These are phyloP conservation scores for Naegleria fowleri DNA, from an alignment of 208 protist genomes.

Conservation along the genomic window DNA sequence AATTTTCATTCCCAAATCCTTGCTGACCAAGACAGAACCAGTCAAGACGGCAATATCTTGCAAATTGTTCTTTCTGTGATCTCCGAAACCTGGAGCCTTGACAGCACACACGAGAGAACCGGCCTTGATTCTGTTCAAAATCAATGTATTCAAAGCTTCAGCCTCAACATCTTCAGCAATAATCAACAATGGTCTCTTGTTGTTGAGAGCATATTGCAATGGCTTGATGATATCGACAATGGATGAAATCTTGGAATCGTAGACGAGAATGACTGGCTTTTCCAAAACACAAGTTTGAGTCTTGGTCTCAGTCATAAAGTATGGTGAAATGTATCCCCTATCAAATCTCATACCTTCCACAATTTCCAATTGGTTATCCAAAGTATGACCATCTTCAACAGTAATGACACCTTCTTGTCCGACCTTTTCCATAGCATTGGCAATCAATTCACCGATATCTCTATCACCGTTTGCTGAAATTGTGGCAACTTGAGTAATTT, in stretches of 20 bases:
- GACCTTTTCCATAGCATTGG: slow-evolving; percentile 96
- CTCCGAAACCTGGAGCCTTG: slow-evolving; percentile 98
- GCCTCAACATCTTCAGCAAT: slow-evolving; percentile 97
- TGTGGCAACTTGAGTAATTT: slow-evolving; percentile 93
- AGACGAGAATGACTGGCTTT: slow-evolving; percentile 88
- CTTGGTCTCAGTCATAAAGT: slow-evolving; percentile 97
- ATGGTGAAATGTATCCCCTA: slow-evolving; percentile 94
- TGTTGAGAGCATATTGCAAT: slow-evolving; percentile 73
- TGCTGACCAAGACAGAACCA: slow-evolving; percentile 80
- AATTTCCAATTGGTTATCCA: slow-evolving; percentile 93
- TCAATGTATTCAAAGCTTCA: slow-evolving; percentile 78
- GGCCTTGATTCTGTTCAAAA: slow-evolving; percentile 65
- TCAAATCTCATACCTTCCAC: slow-evolving; percentile 96
- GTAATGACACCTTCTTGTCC: slow-evolving; percentile 98
- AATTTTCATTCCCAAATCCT: slow-evolving; percentile 78
- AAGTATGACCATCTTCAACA: slow-evolving; percentile 95
- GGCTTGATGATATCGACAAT: slow-evolving; percentile 76
- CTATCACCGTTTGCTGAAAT: slow-evolving; percentile 98
- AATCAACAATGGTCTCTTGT: slow-evolving; percentile 88
- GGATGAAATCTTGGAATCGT: slow-evolving; percentile 87
- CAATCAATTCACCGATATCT: slow-evolving; percentile 95
- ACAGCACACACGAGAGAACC: slow-evolving; percentile 76
- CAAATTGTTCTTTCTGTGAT: slow-evolving; percentile 93
- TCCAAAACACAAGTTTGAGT: slow-evolving; percentile 88
- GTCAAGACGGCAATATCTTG: slow-evolving; percentile 97